A percentile compares a stretch with the other conserved stretches of the same genome.
These are phyloP conservation scores for Fusarium poae DNA, from an alignment of 2,329 filamentous ascomycete species.

Conservation along the genomic window DNA sequence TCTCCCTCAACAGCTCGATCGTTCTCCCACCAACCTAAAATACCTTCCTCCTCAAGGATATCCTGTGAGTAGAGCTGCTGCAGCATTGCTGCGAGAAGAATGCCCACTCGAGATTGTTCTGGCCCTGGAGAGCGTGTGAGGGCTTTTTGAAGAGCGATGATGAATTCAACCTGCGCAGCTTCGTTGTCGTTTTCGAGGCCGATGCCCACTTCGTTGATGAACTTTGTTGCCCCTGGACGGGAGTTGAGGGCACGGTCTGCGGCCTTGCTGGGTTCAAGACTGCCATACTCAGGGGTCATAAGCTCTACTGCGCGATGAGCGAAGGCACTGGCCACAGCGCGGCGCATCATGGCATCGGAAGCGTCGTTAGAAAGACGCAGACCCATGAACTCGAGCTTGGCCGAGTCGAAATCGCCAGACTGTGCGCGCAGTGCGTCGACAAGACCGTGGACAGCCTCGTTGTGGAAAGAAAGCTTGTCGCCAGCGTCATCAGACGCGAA, in stretches of 20 bases:
- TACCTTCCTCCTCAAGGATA: constrained; percentile 88
- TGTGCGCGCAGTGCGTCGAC: constrained; percentile 84
- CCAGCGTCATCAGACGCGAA: constrained; percentile 81
- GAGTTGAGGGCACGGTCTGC: constrained; percentile 71
- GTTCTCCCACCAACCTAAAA: constrained; percentile 90
- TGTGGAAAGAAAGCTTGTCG: constrained; percentile 74
- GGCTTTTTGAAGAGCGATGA: constrained; percentile 85
- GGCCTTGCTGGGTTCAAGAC: constrained; percentile 72
- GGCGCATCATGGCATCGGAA: constrained; percentile 87
- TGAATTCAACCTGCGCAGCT: constrained; percentile 86
- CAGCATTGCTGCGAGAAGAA: constrained; percentile 79
- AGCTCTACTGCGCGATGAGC: constrained; percentile 84
- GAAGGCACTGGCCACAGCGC: constrained; percentile 87
- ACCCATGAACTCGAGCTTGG: constrained; percentile 91
- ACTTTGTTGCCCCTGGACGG: constrained; percentile 66
- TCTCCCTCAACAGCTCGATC: constrained; percentile 74
- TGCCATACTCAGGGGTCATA: constrained; percentile 62
- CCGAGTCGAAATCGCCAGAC: constrained; percentile 81
- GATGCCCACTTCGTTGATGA: constrained; percentile 71
- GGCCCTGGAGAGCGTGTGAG: constrained; percentile 74
- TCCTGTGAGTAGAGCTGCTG: constrained; percentile 90
- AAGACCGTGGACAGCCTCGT: constrained; percentile 88
- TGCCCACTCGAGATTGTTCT: constrained; percentile 63
- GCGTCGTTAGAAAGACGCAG: constrained; percentile 93
- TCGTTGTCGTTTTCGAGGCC: constrained; percentile 66